Base-by-base conservation (phyloP, 768 basidiomycete genomes). In the Suillus luteus region DNA sequence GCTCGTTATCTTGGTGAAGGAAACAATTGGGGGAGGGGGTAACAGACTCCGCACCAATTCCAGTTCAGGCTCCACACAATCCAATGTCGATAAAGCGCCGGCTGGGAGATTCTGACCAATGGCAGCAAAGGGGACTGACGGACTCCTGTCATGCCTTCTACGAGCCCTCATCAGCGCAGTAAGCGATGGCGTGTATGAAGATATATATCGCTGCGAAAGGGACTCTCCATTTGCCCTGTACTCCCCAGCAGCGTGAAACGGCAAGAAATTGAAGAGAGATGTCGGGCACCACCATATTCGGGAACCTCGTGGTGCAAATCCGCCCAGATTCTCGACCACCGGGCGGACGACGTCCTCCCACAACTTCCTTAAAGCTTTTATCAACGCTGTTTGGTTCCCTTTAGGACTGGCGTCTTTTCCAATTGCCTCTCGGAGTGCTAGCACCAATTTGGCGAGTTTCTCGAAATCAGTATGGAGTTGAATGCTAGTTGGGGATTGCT, bases 181-280 rank as follows among this genome's bases (percentile, higher is more conserved):
- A 5, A 67, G 35, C 0, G 60, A 58, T 24, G 65, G 64, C 0
- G 65, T 67, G 37, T 63, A 67, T 10, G 66, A 67, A 10, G 65
- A 65, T 1, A 67, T 54, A 12, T 49, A 61, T 3, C 48, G 15
- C 9, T 43, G n/a, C 1, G 43, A 60, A 14, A 66, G 7, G 4
- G 11, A 54, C 10, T 17, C 7, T 17, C 63, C 60, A 5, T 55
- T 2, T 10, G 31, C 15, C 17, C 17, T 37, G 6, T 9, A 59
- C 37, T 41, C 51, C 2, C 64, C 66, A 7, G 65, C 62, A 55
- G 66, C 62, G 37, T 68, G 67, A 10, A 68, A 44, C 4, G 65
- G 66, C 27, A 67, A 31, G 9, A 59, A 55, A n/a, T 62, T 49
- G 33, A 67, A 66, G 10, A 51, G 1, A 5, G 46, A 57, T 9